Conservation (phyloP, 768 basidiomycete genomes). For the Pluteus cervinus region DNA sequence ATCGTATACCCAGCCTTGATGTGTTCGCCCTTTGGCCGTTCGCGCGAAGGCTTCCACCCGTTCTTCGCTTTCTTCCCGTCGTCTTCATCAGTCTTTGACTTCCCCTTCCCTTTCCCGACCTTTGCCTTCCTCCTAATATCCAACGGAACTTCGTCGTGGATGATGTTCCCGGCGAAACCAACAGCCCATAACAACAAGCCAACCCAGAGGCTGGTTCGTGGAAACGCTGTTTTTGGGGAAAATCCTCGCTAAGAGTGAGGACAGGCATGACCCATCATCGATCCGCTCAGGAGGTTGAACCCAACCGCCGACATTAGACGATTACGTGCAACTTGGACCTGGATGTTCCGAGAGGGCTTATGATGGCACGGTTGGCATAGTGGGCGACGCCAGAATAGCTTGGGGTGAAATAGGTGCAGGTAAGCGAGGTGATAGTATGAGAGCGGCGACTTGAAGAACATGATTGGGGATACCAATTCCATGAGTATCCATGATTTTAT, state of each 20-base stretch:
- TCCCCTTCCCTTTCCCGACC: constrained; percentile 27
- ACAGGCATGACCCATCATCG: constrained; percentile 62
- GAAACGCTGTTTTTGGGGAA: constrained; percentile 28
- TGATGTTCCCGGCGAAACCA: constrained; percentile 76
- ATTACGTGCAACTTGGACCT: constrained; percentile 69
- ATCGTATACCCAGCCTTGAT: constrained; percentile 69
- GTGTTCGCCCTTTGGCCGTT: constrained; percentile 70
- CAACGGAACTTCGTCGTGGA: constrained; percentile 87
- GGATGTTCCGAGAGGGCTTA: constrained; percentile 75
- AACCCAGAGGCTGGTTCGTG: constrained; percentile 45
- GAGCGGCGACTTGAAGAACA: constrained; percentile 48
- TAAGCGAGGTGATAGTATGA: constrained; percentile 25
- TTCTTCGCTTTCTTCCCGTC: too few species aligned
- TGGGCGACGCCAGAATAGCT: constrained; percentile 58
- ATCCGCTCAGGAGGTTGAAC: constrained; percentile 75
- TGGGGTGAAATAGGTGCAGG: constrained; percentile 32
- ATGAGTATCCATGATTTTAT: constrained; percentile 68
- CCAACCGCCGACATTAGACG: constrained; percentile 46
- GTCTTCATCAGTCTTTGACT: constrained; percentile 16
- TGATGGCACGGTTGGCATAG: constrained; percentile 77
- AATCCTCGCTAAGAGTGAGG: constrained; percentile 44
- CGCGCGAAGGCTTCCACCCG: constrained; percentile 11
- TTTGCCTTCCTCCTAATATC: constrained; percentile 66
- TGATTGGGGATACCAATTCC: constrained; percentile 61
- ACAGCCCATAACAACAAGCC: constrained; percentile 62